phyloP scores from a whole-genome alignment of 78 protist species.

The Monosiga brevicollis region DNA sequence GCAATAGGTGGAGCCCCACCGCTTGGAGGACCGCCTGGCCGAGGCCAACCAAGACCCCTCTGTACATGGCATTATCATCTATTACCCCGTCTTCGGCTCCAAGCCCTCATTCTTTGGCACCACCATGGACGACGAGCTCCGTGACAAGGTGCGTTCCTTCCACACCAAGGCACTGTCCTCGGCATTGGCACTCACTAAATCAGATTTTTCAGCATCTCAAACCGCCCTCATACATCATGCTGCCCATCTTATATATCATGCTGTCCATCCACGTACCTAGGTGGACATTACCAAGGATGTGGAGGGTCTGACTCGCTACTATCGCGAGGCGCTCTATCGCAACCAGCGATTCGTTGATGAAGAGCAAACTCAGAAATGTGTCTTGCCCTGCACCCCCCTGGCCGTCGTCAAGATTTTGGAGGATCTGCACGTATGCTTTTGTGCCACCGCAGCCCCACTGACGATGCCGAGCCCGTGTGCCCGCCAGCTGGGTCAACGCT shows the following conservation, averaged over 20 bases:
- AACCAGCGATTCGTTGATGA: conserved; percentile 52
- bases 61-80: conserved; percentile 62
- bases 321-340: conserved; percentile 51
- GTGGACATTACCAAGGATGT: conserved; percentile 49
- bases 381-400: conserved; percentile 62
- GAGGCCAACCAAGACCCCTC: conserved; percentile 42
- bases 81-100: conserved; percentile 67
- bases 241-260: no score
- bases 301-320: conserved; percentile 51
- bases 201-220: no score
- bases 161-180: no score
- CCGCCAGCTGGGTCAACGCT: no score
- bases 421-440: conserved; percentile 35
- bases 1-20: no score
- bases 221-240: no score
- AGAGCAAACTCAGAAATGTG: conserved; percentile 30
- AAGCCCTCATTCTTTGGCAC: conserved; percentile 12
- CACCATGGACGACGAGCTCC: conserved; percentile 46
- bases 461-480: no score
- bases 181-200: no score
- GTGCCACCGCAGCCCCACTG: background rate
- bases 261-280: no score
- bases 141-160: no score
- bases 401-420: conserved; percentile 59
- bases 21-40: conserved; percentile 42